phyloP scores from a whole-genome alignment of 139 green algal genomes.

The Closterium sp. region DNA sequence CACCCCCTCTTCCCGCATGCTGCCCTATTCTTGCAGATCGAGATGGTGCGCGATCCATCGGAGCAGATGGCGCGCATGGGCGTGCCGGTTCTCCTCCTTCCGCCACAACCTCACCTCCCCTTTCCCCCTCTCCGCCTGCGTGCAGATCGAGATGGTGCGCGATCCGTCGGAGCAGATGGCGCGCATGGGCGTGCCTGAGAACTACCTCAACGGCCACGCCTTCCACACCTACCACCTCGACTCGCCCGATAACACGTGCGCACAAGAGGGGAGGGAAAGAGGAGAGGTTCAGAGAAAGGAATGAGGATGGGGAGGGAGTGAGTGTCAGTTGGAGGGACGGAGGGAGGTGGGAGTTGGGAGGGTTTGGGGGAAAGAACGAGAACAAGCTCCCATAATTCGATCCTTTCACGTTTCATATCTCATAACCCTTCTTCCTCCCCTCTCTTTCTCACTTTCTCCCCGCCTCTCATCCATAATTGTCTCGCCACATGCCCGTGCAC shows the following conservation, averaged over 20 bases:
- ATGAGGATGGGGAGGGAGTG: not conserved
- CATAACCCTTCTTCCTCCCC: no score
- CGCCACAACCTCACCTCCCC: not conserved
- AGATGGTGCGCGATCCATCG: conserved; percentile 71
- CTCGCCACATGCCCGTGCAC: not conserved
- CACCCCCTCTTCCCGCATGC: not conserved
- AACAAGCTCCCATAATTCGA: no score
- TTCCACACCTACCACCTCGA: conserved; percentile 95
- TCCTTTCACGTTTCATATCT: no score
- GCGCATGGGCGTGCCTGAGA: conserved; percentile 72
- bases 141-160: conserved; percentile 70
- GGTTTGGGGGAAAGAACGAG: not conserved
- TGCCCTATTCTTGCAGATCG: conserved; percentile 38
- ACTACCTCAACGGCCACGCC: conserved; percentile 78
- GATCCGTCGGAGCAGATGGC: conserved; percentile 65
- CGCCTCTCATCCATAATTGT: not conserved
- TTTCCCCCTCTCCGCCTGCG: not conserved
- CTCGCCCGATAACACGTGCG: conserved; percentile 68
- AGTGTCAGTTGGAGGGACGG: not conserved
- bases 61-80: conserved; percentile 57
- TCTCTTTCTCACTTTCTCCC: not conserved
- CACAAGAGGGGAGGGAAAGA: no score
- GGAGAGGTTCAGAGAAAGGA: no score
- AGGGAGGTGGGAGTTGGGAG: no score
- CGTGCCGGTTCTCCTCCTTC: not conserved